Percentiles rank a stretch among this genome's conserved stretches.
Evolutionary conservation across 1,139 yeast species (phyloP).

Genomic region (Scheffersomyces parashehatae): DNA sequence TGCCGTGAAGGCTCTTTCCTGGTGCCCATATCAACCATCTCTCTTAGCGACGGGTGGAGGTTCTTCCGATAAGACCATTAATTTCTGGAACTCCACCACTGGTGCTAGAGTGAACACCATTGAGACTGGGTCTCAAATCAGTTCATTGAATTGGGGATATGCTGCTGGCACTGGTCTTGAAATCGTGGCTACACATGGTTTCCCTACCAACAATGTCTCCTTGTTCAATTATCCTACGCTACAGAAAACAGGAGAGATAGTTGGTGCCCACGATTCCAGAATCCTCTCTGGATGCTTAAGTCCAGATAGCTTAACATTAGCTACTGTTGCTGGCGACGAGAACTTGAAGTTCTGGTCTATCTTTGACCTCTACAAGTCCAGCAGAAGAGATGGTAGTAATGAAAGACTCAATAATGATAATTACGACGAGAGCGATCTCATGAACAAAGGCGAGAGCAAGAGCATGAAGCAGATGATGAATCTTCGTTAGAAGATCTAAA

Average conservation of each 20-base stretch:
- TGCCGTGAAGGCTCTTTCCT: slow-evolving; percentile 92
- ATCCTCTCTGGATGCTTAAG: slow-evolving; percentile 82
- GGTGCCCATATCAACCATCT: slow-evolving; percentile 89
- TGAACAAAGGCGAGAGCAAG: slow-evolving; percentile 8
- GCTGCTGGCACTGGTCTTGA: slow-evolving; percentile 74
- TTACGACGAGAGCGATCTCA: slow-evolving; percentile 19
- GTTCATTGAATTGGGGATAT: slow-evolving; percentile 89
- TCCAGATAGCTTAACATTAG: slow-evolving; percentile 87
- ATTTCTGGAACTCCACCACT: slow-evolving; percentile 93
- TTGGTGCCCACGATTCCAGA: slow-evolving; percentile 86
- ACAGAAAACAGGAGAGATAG: slow-evolving; percentile 85
- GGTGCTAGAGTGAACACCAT: slow-evolving; percentile 86
- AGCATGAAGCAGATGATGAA: slow-evolving; percentile 19
- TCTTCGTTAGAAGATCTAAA: slow-evolving; percentile 9
- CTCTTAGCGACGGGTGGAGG: slow-evolving; percentile 97
- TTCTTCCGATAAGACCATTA: slow-evolving; percentile 82
- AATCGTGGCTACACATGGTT: slow-evolving; percentile 92
- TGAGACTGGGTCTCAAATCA: slow-evolving; percentile 92
- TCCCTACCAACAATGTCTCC: slow-evolving; percentile 82
- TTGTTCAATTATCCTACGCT: slow-evolving; percentile 85
- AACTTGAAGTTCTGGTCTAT: slow-evolving; percentile 94
- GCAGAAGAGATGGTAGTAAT: slow-evolving; percentile 18
- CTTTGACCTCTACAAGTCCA: slow-evolving; percentile 59
- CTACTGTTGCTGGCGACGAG: slow-evolving; percentile 97
- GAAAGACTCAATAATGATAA: slow-evolving; percentile 19